A percentile compares a stretch with the other conserved stretches of the same genome.
phyloP scores from a whole-genome alignment of 345 rosid species.

The Punica granatum region DNA sequence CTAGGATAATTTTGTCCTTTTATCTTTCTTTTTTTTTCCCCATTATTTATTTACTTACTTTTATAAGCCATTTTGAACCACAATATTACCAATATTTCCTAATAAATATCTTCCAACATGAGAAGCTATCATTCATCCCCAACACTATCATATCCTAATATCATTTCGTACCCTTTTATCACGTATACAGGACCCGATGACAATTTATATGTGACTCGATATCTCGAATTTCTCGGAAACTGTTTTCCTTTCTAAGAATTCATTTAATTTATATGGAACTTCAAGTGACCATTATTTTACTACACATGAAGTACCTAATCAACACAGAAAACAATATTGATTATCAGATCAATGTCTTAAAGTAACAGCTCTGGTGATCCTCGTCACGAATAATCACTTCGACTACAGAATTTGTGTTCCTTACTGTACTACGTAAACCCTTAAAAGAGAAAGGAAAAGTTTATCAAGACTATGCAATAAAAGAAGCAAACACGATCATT shows the following conservation, averaged over 20 bases:
- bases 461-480: too few relatives aligned
- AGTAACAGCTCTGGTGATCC: too few relatives aligned
- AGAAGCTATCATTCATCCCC: slow-evolving; percentile 3
- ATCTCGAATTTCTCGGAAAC: background rate
- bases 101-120: slow-evolving; percentile 1
- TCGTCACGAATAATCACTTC: too few relatives aligned
- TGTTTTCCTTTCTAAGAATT: background rate
- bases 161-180: background rate
- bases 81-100: background rate
- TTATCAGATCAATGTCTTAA: too few relatives aligned
- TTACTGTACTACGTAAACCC: too few relatives aligned
- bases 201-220: background rate
- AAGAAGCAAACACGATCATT: background rate
- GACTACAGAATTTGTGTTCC: too few relatives aligned
- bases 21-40: slow-evolving; percentile 14
- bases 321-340: too few relatives aligned
- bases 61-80: slow-evolving; percentile 16
- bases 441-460: too few relatives aligned
- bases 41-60: background rate
- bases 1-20: slow-evolving; percentile 29
- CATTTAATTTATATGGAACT: too few relatives aligned
- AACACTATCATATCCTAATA: background rate
- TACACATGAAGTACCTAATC: too few relatives aligned
- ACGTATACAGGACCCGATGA: background rate
- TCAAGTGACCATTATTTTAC: too few relatives aligned